These are phyloP conservation scores for Alternaria gansuensis DNA, from an alignment of 2,329 filamentous ascomycete genomes.

Conservation along the genomic window DNA sequence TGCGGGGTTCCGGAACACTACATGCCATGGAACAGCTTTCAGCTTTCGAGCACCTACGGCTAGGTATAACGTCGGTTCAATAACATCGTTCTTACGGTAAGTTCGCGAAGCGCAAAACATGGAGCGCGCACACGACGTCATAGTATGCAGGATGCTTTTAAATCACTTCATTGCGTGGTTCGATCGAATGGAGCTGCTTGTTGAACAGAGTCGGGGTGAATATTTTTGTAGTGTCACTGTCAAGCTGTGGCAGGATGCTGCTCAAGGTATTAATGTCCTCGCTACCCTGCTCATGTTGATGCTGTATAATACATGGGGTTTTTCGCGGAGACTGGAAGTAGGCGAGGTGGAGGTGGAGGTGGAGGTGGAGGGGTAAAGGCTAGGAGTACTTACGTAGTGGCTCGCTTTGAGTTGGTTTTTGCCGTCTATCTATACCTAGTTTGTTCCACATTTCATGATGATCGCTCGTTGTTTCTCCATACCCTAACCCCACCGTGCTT, in stretches of 20 bases:
- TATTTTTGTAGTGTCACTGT: not conserved
- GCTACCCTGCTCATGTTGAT: not conserved
- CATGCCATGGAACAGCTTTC: slow-evolving; percentile 3
- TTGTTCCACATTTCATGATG: not conserved
- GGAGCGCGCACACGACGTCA: not conserved
- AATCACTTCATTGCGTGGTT: not conserved
- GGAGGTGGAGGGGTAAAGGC: not conserved
- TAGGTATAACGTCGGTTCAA: not conserved
- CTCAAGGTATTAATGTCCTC: slow-evolving; percentile 2
- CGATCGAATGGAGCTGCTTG: not conserved
- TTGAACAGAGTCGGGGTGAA: not conserved
- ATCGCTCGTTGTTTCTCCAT: not conserved
- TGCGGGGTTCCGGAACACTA: slow-evolving; percentile 5
- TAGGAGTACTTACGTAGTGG: too few relatives aligned
- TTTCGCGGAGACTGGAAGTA: slow-evolving; percentile 2
- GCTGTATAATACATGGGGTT: not conserved
- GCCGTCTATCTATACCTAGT: not conserved
- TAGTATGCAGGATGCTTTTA: not conserved
- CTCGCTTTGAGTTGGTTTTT: not conserved
- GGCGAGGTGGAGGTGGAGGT: not conserved
- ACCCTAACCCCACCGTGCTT: not conserved
- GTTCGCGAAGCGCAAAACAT: not conserved
- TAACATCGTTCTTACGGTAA: not conserved
- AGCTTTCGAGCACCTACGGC: slow-evolving; percentile 4
- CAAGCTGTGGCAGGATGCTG: slow-evolving; percentile 1